Base-by-base conservation (phyloP, 148 eudicot genomes). In the Persicaria tinctoria region DNA sequence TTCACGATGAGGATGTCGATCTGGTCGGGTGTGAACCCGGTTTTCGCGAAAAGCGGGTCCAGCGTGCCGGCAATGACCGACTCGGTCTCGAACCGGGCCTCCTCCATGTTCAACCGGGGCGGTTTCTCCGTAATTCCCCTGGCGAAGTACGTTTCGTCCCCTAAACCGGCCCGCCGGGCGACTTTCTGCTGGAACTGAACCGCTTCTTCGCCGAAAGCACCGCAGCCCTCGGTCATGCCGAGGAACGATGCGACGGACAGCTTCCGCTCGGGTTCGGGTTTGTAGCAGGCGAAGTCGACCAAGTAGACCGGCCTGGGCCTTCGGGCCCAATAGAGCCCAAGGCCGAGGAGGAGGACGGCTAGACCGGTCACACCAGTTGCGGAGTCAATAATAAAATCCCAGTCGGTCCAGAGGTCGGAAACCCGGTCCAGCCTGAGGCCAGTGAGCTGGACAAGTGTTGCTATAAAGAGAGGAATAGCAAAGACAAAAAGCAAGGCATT, bases 1-100 rank as follows among this genome's bases (percentile, higher is more conserved):
- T 91, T 91, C n/a, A 91, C 97, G 0, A 91, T 83, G 0, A 91
- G 74, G 8, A 91, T 89, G 5, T 90, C 92, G 16, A 91, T 85
- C 8, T 91, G 90, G 11, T 83, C 75, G 16, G 89, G 84, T 48
- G 50, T 75, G 17, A 88, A 55, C 27, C 85, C 85, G 45, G 92
- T 88, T 74, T 86, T 88, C 9, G 73, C 27, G 5, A 91, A 79
- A 0, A 91, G 84, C 0, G 89, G 78, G 57, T 91, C 90, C 1
- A 91, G 76, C 3, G 97, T 89, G 5, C 84, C 84, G 46, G 86
- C 89, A 76, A 91, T 88, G 3, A 91, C 97, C 0, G 84, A 53
- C 77, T 85, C 90, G 0, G 92, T 89, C 83, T 91, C 73, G 73
- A 14, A 47, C 49, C 73, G 73, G 17, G 49, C 73, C 14, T 70